Conservation (phyloP, 345 rosid genomes). For the Gossypium australe region DNA sequence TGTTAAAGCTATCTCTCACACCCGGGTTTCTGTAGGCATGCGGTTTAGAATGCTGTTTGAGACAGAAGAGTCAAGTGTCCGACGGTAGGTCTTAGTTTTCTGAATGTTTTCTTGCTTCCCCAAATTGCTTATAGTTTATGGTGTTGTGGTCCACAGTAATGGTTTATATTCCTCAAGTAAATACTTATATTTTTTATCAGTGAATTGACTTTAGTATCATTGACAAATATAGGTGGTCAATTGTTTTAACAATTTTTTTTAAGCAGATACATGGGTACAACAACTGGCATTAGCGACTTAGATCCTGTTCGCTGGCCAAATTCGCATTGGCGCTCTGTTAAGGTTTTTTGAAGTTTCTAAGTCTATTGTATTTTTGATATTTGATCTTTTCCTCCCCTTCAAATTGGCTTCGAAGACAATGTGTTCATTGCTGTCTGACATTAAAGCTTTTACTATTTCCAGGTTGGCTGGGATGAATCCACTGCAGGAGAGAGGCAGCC, state of each 20-base stretch:
- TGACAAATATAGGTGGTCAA: neutral
- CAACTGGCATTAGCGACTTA: constrained; percentile 63
- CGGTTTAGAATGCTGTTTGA: constrained; percentile 63
- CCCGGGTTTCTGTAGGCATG: constrained; percentile 56
- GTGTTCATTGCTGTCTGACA: neutral
- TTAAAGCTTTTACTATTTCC: constrained; percentile 2
- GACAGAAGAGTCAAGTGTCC: constrained; percentile 54
- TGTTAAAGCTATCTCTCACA: constrained; percentile 46
- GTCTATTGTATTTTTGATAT: neutral
- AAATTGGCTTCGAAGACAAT: neutral
- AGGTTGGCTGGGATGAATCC: constrained; percentile 99
- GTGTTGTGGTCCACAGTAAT: neutral
- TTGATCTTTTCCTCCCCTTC: neutral
- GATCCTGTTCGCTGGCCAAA: constrained; percentile 68
- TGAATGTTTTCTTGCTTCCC: neutral
- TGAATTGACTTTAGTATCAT: neutral
- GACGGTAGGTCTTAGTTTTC: constrained; percentile 32
- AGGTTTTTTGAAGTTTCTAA: constrained; percentile 27
- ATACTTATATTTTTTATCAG: neutral
- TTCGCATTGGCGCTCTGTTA: constrained; percentile 69
- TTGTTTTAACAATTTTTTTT: constrained; percentile 10
- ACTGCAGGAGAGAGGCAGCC: constrained; percentile 98
- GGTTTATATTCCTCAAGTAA: neutral
- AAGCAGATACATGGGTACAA: constrained; percentile 62
- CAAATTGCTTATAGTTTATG: too few species aligned